phyloP scores from a whole-genome alignment of 2,329 filamentous ascomycete genomes.

The Niveomyces coronatus region DNA sequence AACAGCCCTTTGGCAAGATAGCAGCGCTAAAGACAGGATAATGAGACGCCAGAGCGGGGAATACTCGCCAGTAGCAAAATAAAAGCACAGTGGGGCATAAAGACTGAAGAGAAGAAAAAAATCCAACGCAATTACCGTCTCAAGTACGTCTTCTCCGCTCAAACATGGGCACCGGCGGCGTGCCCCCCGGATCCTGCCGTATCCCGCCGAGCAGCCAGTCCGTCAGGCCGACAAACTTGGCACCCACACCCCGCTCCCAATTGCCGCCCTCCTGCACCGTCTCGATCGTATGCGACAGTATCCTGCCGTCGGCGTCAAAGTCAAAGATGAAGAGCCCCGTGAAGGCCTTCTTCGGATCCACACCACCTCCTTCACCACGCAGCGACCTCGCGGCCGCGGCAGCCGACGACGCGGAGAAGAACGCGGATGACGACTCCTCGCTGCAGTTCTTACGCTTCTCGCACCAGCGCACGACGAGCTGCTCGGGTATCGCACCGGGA shows the following conservation, averaged over 20 bases:
- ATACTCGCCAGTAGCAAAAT: no score
- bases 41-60: slow-evolving; percentile 6
- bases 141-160: slow-evolving; percentile 19
- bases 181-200: slow-evolving; percentile 33
- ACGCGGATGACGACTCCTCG: slow-evolving; percentile 14
- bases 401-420: neutral
- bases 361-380: slow-evolving; percentile 19
- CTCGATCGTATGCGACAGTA: slow-evolving; percentile 86
- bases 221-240: slow-evolving; percentile 80
- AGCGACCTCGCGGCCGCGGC: slow-evolving; percentile 34
- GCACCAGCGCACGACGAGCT: slow-evolving; percentile 86
- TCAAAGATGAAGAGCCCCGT: slow-evolving; percentile 91
- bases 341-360: slow-evolving; percentile 63
- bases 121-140: slow-evolving; percentile 7
- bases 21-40: slow-evolving; percentile 1
- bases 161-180: slow-evolving; percentile 27
- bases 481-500: slow-evolving; percentile 55
- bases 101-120: neutral
- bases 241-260: slow-evolving; percentile 71
- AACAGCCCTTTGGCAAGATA: no score
- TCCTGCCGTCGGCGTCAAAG: slow-evolving; percentile 77
- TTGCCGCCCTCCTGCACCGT: slow-evolving; percentile 75
- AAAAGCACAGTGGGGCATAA: neutral
- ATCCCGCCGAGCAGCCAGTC: slow-evolving; percentile 90
- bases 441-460: slow-evolving; percentile 25